Percentiles rank a stretch among this genome's conserved stretches.
Evolutionary conservation across 2,329 filamentous ascomycete species (phyloP).

Genomic region (Aspergillus clavatus): DNA sequence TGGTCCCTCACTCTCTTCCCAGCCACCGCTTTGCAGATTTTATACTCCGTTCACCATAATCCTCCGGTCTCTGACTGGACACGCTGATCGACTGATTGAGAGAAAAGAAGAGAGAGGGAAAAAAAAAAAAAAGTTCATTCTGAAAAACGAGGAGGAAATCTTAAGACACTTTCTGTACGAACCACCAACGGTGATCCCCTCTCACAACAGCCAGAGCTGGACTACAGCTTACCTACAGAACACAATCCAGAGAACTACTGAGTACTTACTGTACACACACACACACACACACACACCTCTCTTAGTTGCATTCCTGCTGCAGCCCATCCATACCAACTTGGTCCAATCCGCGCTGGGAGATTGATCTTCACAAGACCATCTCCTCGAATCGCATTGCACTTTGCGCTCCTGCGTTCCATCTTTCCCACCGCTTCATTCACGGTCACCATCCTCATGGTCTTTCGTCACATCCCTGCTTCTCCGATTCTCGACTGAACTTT

Average conservation of each 20-base stretch:
- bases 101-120: not conserved
- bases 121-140: not conserved
- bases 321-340: conserved; percentile 14
- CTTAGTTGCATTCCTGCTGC: conserved; percentile 18
- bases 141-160: too few species aligned
- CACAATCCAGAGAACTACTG: too few species aligned
- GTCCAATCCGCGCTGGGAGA: conserved; percentile 16
- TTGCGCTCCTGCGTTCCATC: conserved; percentile 13
- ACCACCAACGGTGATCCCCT: too few species aligned
- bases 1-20: conserved; percentile 15
- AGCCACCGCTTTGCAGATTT: conserved; percentile 18
- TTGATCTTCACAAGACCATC: conserved; percentile 9
- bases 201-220: too few species aligned
- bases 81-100: conserved; percentile 10
- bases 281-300: too few species aligned
- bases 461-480: conserved; percentile 10
- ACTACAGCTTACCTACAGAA: too few species aligned
- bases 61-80: not conserved
- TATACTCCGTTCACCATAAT: not conserved
- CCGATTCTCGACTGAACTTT: conserved; percentile 10
- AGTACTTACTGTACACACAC: too few species aligned
- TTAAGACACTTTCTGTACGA: too few species aligned
- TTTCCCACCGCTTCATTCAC: conserved; percentile 16
- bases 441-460: conserved; percentile 15
- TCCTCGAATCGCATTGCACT: conserved; percentile 9